Conservation (phyloP, 257 asterid species). For the Salvia hispanica region DNA sequence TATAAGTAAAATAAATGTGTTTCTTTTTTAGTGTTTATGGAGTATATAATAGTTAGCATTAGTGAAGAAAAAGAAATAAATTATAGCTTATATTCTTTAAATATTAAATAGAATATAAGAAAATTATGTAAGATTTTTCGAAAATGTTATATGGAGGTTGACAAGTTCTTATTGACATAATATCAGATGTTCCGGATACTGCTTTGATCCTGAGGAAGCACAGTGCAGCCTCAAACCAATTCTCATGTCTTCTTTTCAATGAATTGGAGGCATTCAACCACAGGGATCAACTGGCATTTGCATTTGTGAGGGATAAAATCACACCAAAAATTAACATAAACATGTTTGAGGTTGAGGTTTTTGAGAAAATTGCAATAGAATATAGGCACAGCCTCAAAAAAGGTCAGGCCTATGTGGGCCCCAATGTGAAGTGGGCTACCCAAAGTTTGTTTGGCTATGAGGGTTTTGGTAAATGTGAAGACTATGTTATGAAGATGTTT, state of each 20-base stretch:
- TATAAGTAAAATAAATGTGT: too few species aligned
- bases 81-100: neutral
- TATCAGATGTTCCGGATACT: constrained; percentile 75
- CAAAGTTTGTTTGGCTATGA: constrained; percentile 40
- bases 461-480: constrained; percentile 52
- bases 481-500: constrained; percentile 68
- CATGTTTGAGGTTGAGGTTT: constrained; percentile 55
- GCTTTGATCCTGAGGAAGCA: constrained; percentile 78
- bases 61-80: too few species aligned
- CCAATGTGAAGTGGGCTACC: constrained; percentile 47
- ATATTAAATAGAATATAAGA: too few species aligned
- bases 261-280: constrained; percentile 91
- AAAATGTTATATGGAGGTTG: neutral
- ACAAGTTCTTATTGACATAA: neutral
- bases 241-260: constrained; percentile 83
- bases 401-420: constrained; percentile 41
- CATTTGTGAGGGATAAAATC: constrained; percentile 84
- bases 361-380: constrained; percentile 75
- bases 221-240: constrained; percentile 52
- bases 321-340: constrained; percentile 33
- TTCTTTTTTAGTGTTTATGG: too few species aligned
- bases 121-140: too few species aligned
- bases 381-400: constrained; percentile 71
- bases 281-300: constrained; percentile 84
- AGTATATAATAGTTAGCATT: too few species aligned